phyloP scores from a whole-genome alignment of 176 grass and related monocot species.

The Avena sativa region DNA sequence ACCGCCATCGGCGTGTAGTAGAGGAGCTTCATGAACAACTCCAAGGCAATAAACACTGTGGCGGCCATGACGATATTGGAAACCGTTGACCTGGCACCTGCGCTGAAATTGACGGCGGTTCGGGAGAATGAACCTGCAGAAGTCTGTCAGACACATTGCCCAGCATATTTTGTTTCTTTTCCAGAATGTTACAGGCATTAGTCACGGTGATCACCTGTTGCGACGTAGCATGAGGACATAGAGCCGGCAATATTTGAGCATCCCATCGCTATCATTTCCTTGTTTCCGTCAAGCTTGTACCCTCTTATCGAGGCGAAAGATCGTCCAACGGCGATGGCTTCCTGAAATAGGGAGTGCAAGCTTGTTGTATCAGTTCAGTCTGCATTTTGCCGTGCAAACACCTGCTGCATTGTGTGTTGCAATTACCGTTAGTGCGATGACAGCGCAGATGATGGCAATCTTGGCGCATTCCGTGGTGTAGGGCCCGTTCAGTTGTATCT shows the following conservation, averaged over 20 bases:
- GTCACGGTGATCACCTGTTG: conserved; percentile 69
- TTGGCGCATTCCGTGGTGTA: conserved; percentile 69
- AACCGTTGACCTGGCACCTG: conserved; percentile 74
- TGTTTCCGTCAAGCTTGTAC: conserved; percentile 87
- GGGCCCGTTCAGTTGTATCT: conserved; percentile 65
- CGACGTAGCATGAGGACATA: conserved; percentile 91
- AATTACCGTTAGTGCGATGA: conserved; percentile 86
- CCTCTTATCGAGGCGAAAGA: conserved; percentile 88
- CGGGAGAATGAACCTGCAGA: conserved; percentile 89
- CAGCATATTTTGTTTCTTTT: neutral
- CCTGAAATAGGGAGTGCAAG: conserved; percentile 57
- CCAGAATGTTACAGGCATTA: neutral
- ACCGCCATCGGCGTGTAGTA: conserved; percentile 96
- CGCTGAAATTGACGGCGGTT: conserved; percentile 91
- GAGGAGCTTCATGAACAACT: conserved; percentile 76
- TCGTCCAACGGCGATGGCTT: conserved; percentile 92
- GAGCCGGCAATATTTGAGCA: conserved; percentile 90
- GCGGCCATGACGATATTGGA: conserved; percentile 94
- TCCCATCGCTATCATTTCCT: conserved; percentile 98
- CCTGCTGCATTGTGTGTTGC: too few species aligned
- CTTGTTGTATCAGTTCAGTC: neutral
- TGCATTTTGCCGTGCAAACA: neutral
- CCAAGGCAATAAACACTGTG: conserved; percentile 71
- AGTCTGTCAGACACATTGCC: conserved; percentile 1
- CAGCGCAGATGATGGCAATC: conserved; percentile 76